Conservation (phyloP, 306 rosid species). For the Fragaria vesca region DNA sequence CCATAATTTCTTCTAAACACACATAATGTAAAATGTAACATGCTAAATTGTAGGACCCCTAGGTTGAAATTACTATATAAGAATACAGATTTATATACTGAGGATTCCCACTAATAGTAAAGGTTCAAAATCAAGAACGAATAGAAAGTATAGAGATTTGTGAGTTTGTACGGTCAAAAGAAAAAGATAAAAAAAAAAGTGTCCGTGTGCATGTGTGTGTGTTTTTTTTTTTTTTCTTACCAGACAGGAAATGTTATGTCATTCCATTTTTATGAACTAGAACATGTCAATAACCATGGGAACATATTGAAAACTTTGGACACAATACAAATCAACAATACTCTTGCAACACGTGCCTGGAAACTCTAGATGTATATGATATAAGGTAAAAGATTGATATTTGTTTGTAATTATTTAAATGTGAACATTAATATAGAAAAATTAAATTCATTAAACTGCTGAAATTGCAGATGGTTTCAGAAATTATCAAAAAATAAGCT, state of each 20-base stretch:
- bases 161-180: neutral
- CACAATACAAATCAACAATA: neutral
- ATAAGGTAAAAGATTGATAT: neutral
- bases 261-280: neutral
- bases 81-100: neutral
- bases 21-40: neutral
- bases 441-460: neutral
- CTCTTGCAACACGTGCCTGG: neutral
- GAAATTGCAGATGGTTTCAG: neutral
- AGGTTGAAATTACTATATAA: neutral
- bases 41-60: neutral
- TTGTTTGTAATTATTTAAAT: neutral
- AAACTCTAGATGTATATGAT: neutral
- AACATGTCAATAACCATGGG: neutral
- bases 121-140: neutral
- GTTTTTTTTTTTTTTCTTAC: neutral
- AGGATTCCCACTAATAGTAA: neutral
- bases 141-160: neutral
- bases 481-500: neutral
- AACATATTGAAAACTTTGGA: neutral
- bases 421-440: neutral
- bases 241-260: neutral
- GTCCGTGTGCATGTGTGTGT: too few relatives aligned
- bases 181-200: neutral
- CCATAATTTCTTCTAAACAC: neutral